Evolutionary conservation across 1,284 basidiomycete species (phyloP), one percentile per base, ranked within the genome.

Genomic region (Cutaneotrichosporon curvatum): DNA sequence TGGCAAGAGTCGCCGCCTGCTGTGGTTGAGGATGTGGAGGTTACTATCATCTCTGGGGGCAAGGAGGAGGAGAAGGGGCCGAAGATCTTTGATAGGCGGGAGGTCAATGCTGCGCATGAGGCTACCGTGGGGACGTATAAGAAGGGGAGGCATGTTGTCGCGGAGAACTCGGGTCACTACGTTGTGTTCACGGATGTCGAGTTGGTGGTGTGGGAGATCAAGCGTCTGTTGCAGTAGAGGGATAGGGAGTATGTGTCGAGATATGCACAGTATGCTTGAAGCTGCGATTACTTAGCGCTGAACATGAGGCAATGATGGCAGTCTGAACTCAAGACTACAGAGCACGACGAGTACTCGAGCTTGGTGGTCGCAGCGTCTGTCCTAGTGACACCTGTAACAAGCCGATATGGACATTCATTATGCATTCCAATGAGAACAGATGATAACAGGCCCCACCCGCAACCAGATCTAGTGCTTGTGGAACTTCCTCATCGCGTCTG

Each of bases 401-500:
- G n/a, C n/a, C n/a, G n/a, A n/a, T n/a, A n/a, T n/a, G n/a, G n/a
- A n/a, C n/a, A n/a, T n/a, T n/a, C n/a, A n/a, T n/a, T n/a, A n/a
- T n/a, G n/a, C n/a, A n/a, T n/a, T n/a, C n/a, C n/a, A n/a, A n/a
- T n/a, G n/a, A n/a, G n/a, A n/a, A n/a, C n/a, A n/a, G n/a, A n/a
- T n/a, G n/a, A n/a, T n/a, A n/a, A n/a, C 25, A 28, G 8, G 25
- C 12, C 25, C 25, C 25, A 28, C 25, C 7, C 8, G 25, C 25
- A 7, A 28, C 12, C 8, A 7, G 12, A 28, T 28, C 25, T 12
- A 28, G 25, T 28, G 25, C 25, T 28, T 28, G 25, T 7, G 7
- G 25, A 28, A 28, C 40, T 37, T 40, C 25, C 43, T 34, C 35
- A 52, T 42, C 14, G 47, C 58, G 28, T 63, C 47, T 45, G 76